Evolutionary conservation across 1,284 basidiomycete species (phyloP).

Genomic region (Inonotus obliquus): DNA sequence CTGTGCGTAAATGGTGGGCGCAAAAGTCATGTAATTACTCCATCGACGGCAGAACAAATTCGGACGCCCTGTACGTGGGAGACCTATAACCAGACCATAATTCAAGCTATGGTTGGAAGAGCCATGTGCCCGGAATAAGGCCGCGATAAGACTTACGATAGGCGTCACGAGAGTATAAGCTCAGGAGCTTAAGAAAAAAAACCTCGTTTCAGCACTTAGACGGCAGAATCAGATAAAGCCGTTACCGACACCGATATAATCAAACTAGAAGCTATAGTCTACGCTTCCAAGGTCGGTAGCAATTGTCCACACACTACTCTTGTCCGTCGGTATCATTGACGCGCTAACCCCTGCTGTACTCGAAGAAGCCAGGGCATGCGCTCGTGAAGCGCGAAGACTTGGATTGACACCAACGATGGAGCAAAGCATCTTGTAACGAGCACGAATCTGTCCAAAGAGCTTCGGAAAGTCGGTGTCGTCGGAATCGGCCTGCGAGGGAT

Average conservation of each 20-base stretch:
- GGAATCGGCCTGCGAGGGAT: constrained; percentile 49
- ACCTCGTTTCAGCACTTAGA: too few relatives aligned
- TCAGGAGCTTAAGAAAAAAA: too few relatives aligned
- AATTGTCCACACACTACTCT: constrained; percentile 5
- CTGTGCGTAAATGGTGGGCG: too few relatives aligned
- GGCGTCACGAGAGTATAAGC: too few relatives aligned
- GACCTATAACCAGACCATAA: too few relatives aligned
- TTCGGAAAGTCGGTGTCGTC: constrained; percentile 67
- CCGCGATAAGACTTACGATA: background rate
- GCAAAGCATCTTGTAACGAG: constrained; percentile 84
- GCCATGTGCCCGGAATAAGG: background rate
- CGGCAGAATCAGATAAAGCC: background rate
- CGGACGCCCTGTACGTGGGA: too few relatives aligned
- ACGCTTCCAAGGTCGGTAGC: constrained; percentile 2
- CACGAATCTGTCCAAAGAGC: constrained; percentile 80
- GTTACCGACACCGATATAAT: background rate
- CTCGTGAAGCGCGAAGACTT: constrained; percentile 36
- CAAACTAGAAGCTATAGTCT: constrained; percentile 9
- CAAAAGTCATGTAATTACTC: too few relatives aligned
- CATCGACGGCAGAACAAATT: too few relatives aligned
- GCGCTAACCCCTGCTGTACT: background rate
- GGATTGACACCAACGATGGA: constrained; percentile 77
- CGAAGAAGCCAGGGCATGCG: background rate
- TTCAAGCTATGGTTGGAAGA: too few relatives aligned
- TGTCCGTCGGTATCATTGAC: background rate